Base-by-base conservation (phyloP, 108 stramenopile genomes). In the Bacterosira constricta region DNA sequence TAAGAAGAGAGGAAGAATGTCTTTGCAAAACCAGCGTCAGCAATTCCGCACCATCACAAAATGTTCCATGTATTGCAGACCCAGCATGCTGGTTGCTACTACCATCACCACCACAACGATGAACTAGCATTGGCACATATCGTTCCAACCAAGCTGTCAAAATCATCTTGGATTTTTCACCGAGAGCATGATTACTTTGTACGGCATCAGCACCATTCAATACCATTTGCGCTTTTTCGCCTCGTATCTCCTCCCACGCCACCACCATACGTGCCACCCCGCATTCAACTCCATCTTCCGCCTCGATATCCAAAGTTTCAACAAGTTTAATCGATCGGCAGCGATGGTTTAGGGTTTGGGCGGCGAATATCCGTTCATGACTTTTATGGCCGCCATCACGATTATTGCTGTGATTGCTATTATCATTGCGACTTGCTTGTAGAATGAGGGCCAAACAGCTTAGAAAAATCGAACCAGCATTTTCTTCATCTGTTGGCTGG, bases 351-450 rank as follows among this genome's bases (percentile, higher is more conserved):
- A 80, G 62, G 7, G 68, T 69, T 45, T 80, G 79, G 1, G 73
- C 73, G 20, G 73, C 74, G 50, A 80, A 80, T 62, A 80, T 74
- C 15, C 73, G 20, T 35, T 80, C 79, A 13, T 74, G 71, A 17
- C 26, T 49, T 4, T 30, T 23, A 12, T 39, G 34, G 46, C 30
- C 34, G 37, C 32, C 23, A 32, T 65, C 35, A 10, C 26, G 30
- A n/a, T n/a, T n/a, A n/a, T n/a, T n/a, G n/a, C n/a, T n/a, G n/a
- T n/a, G n/a, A n/a, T n/a, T n/a, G 25, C 53, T 45, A n/a, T n/a
- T n/a, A n/a, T n/a, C n/a, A n/a, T n/a, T n/a, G n/a, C n/a, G n/a
- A 17, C 30, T 21, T 12, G 26, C 25, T 1, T 31, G 29, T 3
- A 45, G 51, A 5, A 80, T 38, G 1, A 80, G 69, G 32, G 50